Conservation (phyloP, 2,329 filamentous ascomycete species). For the Diplocarpon rosae region DNA sequence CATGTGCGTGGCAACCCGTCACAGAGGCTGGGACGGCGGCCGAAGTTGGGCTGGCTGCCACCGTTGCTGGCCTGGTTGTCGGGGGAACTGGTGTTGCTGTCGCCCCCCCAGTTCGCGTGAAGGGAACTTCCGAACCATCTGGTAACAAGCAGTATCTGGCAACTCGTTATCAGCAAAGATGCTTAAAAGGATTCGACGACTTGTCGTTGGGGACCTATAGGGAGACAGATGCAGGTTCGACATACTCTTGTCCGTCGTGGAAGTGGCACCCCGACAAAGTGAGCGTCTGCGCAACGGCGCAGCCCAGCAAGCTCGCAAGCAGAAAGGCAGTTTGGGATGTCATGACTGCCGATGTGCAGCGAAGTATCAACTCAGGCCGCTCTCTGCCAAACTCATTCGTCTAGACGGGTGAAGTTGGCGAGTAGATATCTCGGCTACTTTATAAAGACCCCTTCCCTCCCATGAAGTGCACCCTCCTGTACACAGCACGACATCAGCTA, state of each 20-base stretch:
- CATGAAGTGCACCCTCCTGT: neutral
- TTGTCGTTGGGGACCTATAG: no score
- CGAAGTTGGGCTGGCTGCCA: neutral
- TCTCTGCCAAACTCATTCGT: no score
- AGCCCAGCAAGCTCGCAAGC: neutral
- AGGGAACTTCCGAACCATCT: constrained; percentile 6
- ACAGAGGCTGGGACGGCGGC: constrained; percentile 28
- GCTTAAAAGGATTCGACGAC: neutral
- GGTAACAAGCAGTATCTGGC: constrained; percentile 6
- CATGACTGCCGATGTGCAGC: neutral
- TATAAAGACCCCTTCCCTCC: no score
- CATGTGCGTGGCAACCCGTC: constrained; percentile 42
- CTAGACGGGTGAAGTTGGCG: no score
- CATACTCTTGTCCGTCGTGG: constrained; percentile 25
- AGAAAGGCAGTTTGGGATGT: neutral
- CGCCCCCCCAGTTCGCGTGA: constrained; percentile 1
- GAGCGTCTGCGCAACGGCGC: neutral
- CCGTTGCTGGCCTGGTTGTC: constrained; percentile 1
- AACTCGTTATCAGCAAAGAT: neutral
- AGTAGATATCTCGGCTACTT: no score
- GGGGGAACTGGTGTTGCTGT: neutral
- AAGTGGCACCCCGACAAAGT: constrained; percentile 26
- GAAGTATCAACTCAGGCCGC: no score
- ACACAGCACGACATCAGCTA: neutral
- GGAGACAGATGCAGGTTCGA: neutral